Evolutionary conservation across 2,329 filamentous ascomycete species (phyloP).

Genomic region (Cercospora sp.): DNA sequence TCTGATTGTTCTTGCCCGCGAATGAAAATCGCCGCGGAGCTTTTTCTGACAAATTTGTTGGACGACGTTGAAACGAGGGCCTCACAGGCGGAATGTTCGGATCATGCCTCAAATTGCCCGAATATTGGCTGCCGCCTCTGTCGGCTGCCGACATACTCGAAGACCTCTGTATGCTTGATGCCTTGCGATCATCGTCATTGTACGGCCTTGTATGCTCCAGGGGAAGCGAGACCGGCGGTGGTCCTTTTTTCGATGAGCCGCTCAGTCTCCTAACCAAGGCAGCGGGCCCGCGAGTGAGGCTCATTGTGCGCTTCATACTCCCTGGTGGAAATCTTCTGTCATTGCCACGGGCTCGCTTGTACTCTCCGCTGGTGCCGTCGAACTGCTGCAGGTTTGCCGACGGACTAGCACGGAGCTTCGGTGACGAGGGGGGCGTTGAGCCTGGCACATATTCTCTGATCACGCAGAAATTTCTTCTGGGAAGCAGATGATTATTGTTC

Average conservation of each 20-base stretch:
- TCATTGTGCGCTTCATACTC: conserved; percentile 38
- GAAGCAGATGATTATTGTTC: conserved; percentile 87
- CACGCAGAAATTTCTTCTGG: conserved; percentile 92
- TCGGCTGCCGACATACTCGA: conserved; percentile 28
- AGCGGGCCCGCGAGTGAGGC: conserved; percentile 39
- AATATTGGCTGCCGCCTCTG: conserved; percentile 12
- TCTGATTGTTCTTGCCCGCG: conserved; percentile 53
- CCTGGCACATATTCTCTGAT: conserved; percentile 83
- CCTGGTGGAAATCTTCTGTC: conserved; percentile 35
- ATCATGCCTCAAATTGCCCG: conserved; percentile 7
- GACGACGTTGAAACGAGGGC: conserved; percentile 48
- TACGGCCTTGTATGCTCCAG: conserved; percentile 27
- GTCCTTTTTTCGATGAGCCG: conserved; percentile 32
- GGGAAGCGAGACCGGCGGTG: conserved; percentile 20
- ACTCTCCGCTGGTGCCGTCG: conserved; percentile 14
- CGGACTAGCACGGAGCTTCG: conserved; percentile 38
- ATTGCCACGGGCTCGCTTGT: conserved; percentile 15
- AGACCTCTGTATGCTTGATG: conserved; percentile 23
- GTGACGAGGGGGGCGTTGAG: conserved; percentile 69
- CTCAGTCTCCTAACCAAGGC: conserved; percentile 47
- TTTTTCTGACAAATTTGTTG: conserved; percentile 46
- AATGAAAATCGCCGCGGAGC: conserved; percentile 36
- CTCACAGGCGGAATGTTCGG: conserved; percentile 22
- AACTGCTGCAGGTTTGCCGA: conserved; percentile 16
- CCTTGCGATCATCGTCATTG: conserved; percentile 18